Evolutionary conservation across 352 stramenopile species (phyloP), one percentile per base, ranked within the genome.

Genomic region (Phytophthora palmivora): DNA sequence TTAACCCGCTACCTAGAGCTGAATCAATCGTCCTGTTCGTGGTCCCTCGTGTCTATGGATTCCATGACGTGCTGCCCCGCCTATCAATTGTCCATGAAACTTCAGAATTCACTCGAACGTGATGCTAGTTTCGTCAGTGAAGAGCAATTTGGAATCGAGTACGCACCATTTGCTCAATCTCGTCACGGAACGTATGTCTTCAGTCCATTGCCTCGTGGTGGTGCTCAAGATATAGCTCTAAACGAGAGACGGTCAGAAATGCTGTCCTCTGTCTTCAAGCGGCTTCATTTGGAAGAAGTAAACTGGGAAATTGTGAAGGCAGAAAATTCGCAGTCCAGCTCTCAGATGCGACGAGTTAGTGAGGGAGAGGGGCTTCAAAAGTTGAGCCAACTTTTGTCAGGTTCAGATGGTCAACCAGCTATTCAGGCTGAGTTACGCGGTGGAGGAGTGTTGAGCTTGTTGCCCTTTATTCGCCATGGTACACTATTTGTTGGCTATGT

Each of bases 391-490:
- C 62, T 92, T 12, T 63, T 92, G 14, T 70, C 58, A 5, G 68
- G 50, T 22, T 74, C 73, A 14, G 69, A 61, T 19, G 52, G 67
- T 30, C 76, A 76, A 18, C 83, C 83, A 45, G 80, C 83, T 19
- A 86, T 92, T 55, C 83, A 92, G 55, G 68, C 82, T 24, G 83
- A 92, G 38, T 47, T 92, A 14, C 74, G 83, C 38, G 84, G 84
- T 21, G 74, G 77, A 30, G 84, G 84, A 22, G 70, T 93, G 4
- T 33, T 90, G 55, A 91, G 82, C 67, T 32, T 93, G n/a, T 45
- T 91, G n/a, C 84, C 84, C 33, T 91, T 85, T 63, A 79, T 93
- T 65, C 84, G 84, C 0, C 84, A 93, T 16, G 82, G 84, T 0
- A 75, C 79, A 22, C 49, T 93, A 0, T 93, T 83, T 47, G 70